Evolutionary conservation across 2,329 filamentous ascomycete genomes (phyloP), one percentile per base, ranked within the genome.

Genomic region (Fusarium fracticaudum): DNA sequence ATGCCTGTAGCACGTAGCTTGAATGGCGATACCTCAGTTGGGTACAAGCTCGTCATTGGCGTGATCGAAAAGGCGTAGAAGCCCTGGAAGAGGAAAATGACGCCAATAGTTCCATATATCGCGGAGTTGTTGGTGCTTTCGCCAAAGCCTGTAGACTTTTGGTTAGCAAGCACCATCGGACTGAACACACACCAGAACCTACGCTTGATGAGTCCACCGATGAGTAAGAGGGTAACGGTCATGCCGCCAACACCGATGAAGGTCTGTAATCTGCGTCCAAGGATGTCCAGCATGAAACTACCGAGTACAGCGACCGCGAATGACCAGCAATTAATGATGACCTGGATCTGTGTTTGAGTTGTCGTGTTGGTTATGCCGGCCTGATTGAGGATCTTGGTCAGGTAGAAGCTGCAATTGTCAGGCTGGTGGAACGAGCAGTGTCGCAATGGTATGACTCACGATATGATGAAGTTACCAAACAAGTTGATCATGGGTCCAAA

Each of bases 361-460:
- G 58, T 55, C 20, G 58, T 60, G 14, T 60, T 60, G 35, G 47
- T 60, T 3, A 60, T 55, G 15, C 58, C 58, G 0, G 58, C 58
- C 18, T 60, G 58, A 10, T 60, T 43, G 1, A 60, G 37, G 2
- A 60, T 60, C 9, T 60, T 55, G 58, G 45, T 60, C 6, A 55
- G 58, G 26, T 55, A 60, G 22, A 29, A 60, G 10, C 58, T 60
- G 22, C 3, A 17, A 18, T 7, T 8, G 18, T 60, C 5, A 60
- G 45, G 8, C 10, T 4, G 1, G 3, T n/a, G 0, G 3, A n/a
- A 1, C 31, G 11, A 31, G 2, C 8, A 2, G 2, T 8, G 1
- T 5, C 3, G 2, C 9, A 22, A 17, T 3, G 6, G 2, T 13
- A 13, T 29, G 8, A 26, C 58, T 35, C 10, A 55, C 58, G 58